Conservation (phyloP, 345 rosid genomes). For the Hypericum perforatum region DNA sequence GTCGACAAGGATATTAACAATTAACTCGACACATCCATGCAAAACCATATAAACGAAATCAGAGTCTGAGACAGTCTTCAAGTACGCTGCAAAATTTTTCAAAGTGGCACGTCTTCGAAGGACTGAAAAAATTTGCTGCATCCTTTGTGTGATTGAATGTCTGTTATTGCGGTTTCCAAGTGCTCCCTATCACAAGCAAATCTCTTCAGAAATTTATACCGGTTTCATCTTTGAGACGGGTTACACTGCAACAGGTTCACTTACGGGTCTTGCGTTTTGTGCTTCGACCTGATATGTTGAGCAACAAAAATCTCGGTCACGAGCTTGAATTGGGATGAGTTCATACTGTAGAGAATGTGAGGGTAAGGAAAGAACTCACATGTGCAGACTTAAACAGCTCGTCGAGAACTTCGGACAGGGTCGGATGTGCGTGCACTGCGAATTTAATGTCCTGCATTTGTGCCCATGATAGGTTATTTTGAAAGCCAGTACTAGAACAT, state of each 20-base stretch:
- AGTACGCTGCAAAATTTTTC: not conserved
- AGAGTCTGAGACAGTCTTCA: too few relatives aligned
- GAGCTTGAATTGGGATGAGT: slow-evolving; percentile 14
- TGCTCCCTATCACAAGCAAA: slow-evolving; percentile 33
- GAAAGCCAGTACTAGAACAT: too few relatives aligned
- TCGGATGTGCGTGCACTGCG: slow-evolving; percentile 99
- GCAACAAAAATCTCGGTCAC: slow-evolving; percentile 17
- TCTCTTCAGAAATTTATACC: slow-evolving; percentile 26
- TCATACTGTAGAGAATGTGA: too few relatives aligned
- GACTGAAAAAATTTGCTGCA: not conserved
- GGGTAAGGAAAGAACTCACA: slow-evolving; percentile 38
- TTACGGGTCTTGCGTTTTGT: slow-evolving; percentile 35
- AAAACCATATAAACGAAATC: too few relatives aligned
- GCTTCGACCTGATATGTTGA: slow-evolving; percentile 37
- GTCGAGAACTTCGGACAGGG: slow-evolving; percentile 93
- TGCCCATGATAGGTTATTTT: too few relatives aligned
- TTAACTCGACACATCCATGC: too few relatives aligned
- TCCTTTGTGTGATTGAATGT: not conserved
- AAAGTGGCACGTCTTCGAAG: slow-evolving; percentile 7
- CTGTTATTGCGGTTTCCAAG: slow-evolving; percentile 8
- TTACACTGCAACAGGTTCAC: slow-evolving; percentile 59
- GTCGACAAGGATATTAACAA: too few relatives aligned
- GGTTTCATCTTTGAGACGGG: slow-evolving; percentile 11
- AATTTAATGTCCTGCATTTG: slow-evolving; percentile 65
- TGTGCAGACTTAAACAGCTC: slow-evolving; percentile 92